These are phyloP conservation scores for Drosera capensis DNA, from an alignment of 148 eudicot genomes.

Conservation along the genomic window DNA sequence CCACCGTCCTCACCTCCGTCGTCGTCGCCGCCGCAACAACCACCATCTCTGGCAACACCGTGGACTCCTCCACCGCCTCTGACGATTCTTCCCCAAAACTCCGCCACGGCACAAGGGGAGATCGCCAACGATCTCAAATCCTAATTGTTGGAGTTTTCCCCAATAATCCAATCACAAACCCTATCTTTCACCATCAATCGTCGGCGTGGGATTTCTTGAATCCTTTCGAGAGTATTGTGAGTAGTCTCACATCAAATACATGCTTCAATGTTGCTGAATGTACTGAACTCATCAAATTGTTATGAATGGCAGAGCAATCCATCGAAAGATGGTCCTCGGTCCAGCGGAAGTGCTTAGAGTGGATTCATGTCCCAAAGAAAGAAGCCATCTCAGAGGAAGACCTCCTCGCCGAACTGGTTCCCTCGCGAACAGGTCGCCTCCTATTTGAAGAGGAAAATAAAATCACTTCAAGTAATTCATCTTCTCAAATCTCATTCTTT, in stretches of 20 bases:
- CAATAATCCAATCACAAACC: too few species aligned
- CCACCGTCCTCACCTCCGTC: conserved; percentile 62
- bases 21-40: too few species aligned
- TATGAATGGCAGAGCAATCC: conserved; percentile 31
- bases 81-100: too few species aligned
- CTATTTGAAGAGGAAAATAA: conserved; percentile 66
- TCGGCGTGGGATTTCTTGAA: conserved; percentile 85
- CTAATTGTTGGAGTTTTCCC: too few species aligned
- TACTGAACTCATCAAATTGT: too few species aligned
- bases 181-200: too few species aligned
- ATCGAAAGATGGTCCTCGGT: conserved; percentile 41
- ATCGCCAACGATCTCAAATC: too few species aligned
- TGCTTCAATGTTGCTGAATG: too few species aligned
- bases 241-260: too few species aligned
- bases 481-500: background rate
- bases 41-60: too few species aligned
- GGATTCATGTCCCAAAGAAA: conserved; percentile 52
- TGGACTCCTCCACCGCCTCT: too few species aligned
- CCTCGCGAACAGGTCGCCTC: conserved; percentile 80
- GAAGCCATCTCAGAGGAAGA: conserved; percentile 65
- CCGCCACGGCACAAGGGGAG: too few species aligned
- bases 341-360: conserved; percentile 30
- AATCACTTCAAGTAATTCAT: conserved; percentile 45
- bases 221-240: conserved; percentile 58
- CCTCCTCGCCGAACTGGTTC: conserved; percentile 81